Evolutionary conservation across 2,329 filamentous ascomycete genomes (phyloP).

Genomic region (Grosmannia clavigera): DNA sequence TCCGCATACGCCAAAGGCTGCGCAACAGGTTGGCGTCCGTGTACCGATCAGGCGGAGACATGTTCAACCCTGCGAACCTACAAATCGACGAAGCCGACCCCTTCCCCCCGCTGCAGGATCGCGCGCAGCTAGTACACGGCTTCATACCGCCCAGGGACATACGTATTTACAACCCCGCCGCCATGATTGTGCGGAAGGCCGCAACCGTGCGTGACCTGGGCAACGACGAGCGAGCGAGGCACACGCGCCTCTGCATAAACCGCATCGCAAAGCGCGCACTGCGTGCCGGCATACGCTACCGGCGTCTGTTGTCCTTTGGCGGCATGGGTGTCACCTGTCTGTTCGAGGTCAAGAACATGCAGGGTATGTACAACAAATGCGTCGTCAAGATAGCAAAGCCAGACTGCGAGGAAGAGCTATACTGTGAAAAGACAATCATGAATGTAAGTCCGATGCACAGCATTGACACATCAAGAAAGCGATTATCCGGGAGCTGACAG

Average conservation of each 20-base stretch:
- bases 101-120: background rate
- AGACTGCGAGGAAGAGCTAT: background rate
- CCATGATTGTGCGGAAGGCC: background rate
- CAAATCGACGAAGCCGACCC: background rate
- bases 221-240: background rate
- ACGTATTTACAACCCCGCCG: background rate
- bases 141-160: background rate
- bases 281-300: slow-evolving; percentile 7
- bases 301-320: slow-evolving; percentile 7
- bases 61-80: background rate
- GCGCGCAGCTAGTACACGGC: background rate
- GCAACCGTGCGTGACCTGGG: background rate
- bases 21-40: background rate
- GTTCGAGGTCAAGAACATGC: slow-evolving; percentile 6
- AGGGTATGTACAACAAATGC: slow-evolving; percentile 6
- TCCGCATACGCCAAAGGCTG: background rate
- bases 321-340: slow-evolving; percentile 9
- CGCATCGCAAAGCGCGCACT: background rate
- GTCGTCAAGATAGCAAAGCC: slow-evolving; percentile 7
- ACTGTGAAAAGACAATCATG: background rate
- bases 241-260: background rate
- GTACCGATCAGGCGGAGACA: background rate
- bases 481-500: background rate
- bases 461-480: background rate
- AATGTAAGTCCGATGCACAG: background rate